phyloP scores from a whole-genome alignment of 257 asterid species.

The Galeopsis tetrahit region DNA sequence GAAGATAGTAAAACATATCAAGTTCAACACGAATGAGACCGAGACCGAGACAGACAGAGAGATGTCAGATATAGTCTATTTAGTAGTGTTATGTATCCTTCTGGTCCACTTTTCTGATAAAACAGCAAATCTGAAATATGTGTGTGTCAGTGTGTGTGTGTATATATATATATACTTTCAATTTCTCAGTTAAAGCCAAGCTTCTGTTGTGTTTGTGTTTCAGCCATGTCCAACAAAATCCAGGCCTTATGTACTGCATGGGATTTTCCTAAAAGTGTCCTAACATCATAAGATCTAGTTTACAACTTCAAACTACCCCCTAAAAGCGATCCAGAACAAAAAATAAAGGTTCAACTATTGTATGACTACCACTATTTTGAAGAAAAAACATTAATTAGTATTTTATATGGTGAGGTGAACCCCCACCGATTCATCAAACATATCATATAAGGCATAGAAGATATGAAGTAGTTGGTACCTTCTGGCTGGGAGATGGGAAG shows the following conservation, averaged over 20 bases:
- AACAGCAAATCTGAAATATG: background rate
- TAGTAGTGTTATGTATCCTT: background rate
- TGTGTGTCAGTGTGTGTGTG: background rate
- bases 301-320: slow-evolving; percentile 1
- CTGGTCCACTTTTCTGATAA: background rate
- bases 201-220: slow-evolving; percentile 15
- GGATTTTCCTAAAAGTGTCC: slow-evolving; percentile 15
- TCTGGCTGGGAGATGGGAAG: slow-evolving; percentile 37
- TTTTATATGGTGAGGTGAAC: slow-evolving; percentile 30
- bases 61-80: background rate
- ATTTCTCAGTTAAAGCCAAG: background rate
- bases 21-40: background rate
- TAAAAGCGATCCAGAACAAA: slow-evolving; percentile 1
- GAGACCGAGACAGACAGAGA: background rate
- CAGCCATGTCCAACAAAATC: slow-evolving; percentile 16
- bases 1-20: background rate
- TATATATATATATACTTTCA: background rate
- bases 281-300: slow-evolving; percentile 1
- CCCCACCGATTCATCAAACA: slow-evolving; percentile 28
- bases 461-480: slow-evolving; percentile 46
- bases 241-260: background rate
- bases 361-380: background rate
- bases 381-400: background rate
- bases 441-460: slow-evolving; percentile 26
- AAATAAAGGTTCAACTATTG: background rate